Evolutionary conservation across 2,329 filamentous ascomycete species (phyloP), one percentile per base, ranked within the genome.

Genomic region (Nothophoma quercina): DNA sequence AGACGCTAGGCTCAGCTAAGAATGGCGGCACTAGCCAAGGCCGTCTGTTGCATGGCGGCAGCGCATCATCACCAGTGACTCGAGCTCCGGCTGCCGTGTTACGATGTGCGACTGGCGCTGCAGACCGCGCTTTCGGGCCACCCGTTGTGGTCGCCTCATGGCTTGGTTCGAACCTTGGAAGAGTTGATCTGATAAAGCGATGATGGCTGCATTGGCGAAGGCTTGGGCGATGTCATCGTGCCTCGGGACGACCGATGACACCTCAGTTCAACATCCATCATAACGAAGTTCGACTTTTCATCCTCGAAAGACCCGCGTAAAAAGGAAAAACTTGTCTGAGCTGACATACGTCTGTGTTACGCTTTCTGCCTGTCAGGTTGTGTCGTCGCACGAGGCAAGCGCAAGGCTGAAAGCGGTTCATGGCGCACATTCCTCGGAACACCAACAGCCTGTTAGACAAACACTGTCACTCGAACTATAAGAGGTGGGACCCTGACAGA

Each of bases 221-320:
- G 35, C 48, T 51, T 52, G 42, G 49, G 25, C 50, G 36, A 42
- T 46, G 42, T 52, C 49, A 36, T 38, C 19, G 13, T 18, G 30
- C 26, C 16, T 32, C 41, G 23, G 22, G 19, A 23, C 9, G 9
- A 16, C 29, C 35, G 30, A 41, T n/a, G n/a, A 8, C 41, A 36
- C 4, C 3, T 15, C 16, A 18, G n/a, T 30, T 23, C 21, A 21
- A 41, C 22, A 21, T 16, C 13, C 7, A 30, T 21, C 29, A n/a
- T n/a, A 19, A 40, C 6, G 18, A 26, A 5, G 6, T 25, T 7
- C 18, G 30, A 15, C n/a, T 10, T 15, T 2, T 38, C n/a, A 9
- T 16, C 10, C 8, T 35, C n/a, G 28, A 2, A 8, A 4, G 10
- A 23, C 18, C n/a, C 6, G 36, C 38, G 29, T 23, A 23, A 36